phyloP scores from a whole-genome alignment of 2,329 filamentous ascomycete species.

The Scedosporium boydii region DNA sequence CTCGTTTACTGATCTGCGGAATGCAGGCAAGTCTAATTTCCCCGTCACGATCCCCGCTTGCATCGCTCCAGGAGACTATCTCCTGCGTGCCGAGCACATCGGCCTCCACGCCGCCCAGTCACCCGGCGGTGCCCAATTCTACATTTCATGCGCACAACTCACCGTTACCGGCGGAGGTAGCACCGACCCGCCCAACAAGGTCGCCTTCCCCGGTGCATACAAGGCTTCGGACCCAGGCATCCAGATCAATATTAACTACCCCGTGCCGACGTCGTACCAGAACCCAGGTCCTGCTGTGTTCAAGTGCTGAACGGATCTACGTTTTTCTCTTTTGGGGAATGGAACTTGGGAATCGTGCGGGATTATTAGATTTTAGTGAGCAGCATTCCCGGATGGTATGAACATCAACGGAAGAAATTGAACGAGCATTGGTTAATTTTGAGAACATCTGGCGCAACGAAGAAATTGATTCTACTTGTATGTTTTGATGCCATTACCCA shows the following conservation, averaged over 20 bases:
- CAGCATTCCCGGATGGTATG: not conserved
- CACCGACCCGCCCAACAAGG: constrained; percentile 24
- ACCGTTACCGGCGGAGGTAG: constrained; percentile 30
- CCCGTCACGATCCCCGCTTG: constrained; percentile 31
- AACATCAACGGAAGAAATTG: not conserved
- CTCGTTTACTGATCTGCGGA: not conserved
- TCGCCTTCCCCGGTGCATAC: constrained; percentile 29
- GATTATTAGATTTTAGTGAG: not conserved
- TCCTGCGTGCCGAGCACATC: constrained; percentile 38
- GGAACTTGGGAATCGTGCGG: not conserved
- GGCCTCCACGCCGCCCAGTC: constrained; percentile 32
- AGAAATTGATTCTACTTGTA: too few relatives aligned
- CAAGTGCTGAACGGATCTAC: not conserved
- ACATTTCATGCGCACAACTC: constrained; percentile 30
- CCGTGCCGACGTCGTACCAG: constrained; percentile 25
- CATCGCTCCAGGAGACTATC: constrained; percentile 37
- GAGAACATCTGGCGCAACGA: not conserved
- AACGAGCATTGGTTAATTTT: not conserved
- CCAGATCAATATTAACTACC: constrained; percentile 31
- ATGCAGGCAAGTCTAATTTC: constrained; percentile 20
- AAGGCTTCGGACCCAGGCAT: constrained; percentile 26
- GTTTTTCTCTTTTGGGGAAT: not conserved
- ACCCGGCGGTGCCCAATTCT: constrained; percentile 34
- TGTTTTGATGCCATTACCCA: too few relatives aligned
- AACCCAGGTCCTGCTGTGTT: constrained; percentile 7